Evolutionary conservation across 805 yeast species (phyloP), one percentile per base, ranked within the genome.

Genomic region (Lipomyces orientalis): DNA sequence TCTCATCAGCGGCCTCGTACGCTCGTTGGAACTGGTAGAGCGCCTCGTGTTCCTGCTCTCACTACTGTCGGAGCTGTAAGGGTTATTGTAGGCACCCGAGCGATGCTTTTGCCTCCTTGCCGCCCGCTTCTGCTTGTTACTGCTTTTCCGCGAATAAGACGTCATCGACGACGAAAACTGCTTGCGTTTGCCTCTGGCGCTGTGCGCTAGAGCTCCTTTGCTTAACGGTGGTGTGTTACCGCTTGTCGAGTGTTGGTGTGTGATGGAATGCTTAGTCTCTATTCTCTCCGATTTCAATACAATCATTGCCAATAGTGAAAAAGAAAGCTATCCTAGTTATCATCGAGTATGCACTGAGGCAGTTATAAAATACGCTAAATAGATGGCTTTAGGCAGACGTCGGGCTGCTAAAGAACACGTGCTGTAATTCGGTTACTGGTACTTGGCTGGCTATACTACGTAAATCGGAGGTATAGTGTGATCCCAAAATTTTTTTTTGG

Each of bases 1-100:
- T 19, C 54, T 46, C 39, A 22, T 49, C 25, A 7, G n/a, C 10
- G 60, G 58, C 31, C 31, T 60, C 16, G 57, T 6, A 14, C 62
- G 43, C 22, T 52, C 55, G 55, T 31, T 52, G 55, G 34, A 2
- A 10, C 14, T 25, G 55, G 55, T 31, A 52, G 55, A 10, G 8
- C 22, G 55, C 22, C 54, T 55, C 29, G 51, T 49, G 43, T 62
- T 35, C 35, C 58, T 25, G 46, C 51, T 55, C 52, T 61, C 68
- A 22, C 65, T 59, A 46, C 64, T 58, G 43, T 64, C 71, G 25
- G 67, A 62, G 34, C 61, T 51, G 61, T 67, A 67, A 7, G 71
- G 71, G 34, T 67, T 67, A 60, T 67, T 56, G 68, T 67, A 67
- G 5, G 62, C 64, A 33, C 58, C 60, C 22, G 54, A 22, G 10